Percentiles rank a stretch among this genome's conserved stretches.
Evolutionary conservation across 2,329 filamentous ascomycete species (phyloP).

Genomic region (Trichoderma arundinaceum): DNA sequence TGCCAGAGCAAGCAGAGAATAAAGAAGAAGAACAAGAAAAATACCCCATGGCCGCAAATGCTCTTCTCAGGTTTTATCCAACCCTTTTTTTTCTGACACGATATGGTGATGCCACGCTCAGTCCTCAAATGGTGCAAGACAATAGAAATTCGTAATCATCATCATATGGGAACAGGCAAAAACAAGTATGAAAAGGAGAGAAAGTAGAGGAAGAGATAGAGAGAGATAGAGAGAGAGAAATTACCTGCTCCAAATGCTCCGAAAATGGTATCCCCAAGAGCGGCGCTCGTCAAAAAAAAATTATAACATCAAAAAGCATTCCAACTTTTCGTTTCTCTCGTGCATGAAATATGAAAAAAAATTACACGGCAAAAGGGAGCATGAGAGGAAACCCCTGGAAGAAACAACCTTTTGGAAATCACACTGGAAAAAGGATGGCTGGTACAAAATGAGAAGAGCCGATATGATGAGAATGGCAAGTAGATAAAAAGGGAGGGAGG

Average conservation of each 20-base stretch:
- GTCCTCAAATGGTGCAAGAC: conserved; percentile 16
- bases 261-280: conserved; percentile 41
- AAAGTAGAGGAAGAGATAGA: conserved; percentile 5
- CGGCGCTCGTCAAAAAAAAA: conserved; percentile 37
- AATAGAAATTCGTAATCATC: conserved; percentile 33
- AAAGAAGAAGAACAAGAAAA: not conserved
- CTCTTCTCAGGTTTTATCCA: conserved; percentile 28
- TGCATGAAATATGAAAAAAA: conserved; percentile 37
- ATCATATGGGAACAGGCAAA: conserved; percentile 31
- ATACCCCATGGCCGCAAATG: conserved; percentile 6
- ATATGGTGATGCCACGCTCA: conserved; percentile 29
- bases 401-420: conserved; percentile 34
- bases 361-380: conserved; percentile 37
- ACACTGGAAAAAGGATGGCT: conserved; percentile 35
- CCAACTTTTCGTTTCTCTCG: conserved; percentile 39
- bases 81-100: conserved; percentile 10
- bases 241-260: conserved; percentile 33
- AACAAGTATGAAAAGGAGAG: conserved; percentile 13
- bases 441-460: conserved; percentile 36
- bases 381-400: conserved; percentile 40
- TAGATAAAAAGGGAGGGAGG: conserved; percentile 33
- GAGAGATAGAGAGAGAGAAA: conserved; percentile 23
- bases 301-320: conserved; percentile 31
- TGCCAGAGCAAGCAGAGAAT: not conserved
- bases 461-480: conserved; percentile 27